Conservation (phyloP, 129 eudicot genomes). For the Flaveria trinervia region DNA sequence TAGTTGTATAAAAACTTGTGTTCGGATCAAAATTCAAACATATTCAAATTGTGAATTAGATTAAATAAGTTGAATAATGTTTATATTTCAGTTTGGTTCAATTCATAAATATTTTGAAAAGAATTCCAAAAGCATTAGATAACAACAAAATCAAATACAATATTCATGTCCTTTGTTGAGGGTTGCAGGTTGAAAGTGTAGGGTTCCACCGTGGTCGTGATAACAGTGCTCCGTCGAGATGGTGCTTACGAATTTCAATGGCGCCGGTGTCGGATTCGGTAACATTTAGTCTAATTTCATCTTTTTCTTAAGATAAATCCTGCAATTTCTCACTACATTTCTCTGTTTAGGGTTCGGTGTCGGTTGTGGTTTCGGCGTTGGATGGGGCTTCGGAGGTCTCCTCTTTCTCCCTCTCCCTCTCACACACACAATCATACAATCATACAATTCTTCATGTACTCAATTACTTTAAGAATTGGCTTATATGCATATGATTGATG, state of each 20-base stretch:
- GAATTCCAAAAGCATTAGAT: neutral
- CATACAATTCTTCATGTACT: neutral
- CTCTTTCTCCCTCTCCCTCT: constrained; percentile 7
- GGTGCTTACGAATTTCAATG: constrained; percentile 71
- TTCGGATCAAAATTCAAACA: too few species aligned
- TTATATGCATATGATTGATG: neutral
- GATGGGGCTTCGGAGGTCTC: constrained; percentile 94
- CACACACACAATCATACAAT: too few species aligned
- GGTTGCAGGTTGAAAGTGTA: neutral
- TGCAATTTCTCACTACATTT: neutral
- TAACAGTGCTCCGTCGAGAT: constrained; percentile 29
- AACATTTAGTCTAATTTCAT: constrained; percentile 3
- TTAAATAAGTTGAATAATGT: too few species aligned
- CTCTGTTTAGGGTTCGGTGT: constrained; percentile 59
- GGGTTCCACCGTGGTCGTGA: neutral
- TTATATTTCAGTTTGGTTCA: too few species aligned
- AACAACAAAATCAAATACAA: neutral
- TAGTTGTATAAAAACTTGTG: too few species aligned
- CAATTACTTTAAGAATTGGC: neutral
- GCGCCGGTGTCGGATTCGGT: constrained; percentile 80
- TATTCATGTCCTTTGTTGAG: neutral
- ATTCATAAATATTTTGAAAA: too few species aligned
- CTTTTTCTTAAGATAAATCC: neutral
- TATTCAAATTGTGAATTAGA: too few species aligned
- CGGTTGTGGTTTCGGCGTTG: constrained; percentile 85